Conservation (phyloP, 1,284 basidiomycete species). For the Gastroboletus turbinatus region DNA sequence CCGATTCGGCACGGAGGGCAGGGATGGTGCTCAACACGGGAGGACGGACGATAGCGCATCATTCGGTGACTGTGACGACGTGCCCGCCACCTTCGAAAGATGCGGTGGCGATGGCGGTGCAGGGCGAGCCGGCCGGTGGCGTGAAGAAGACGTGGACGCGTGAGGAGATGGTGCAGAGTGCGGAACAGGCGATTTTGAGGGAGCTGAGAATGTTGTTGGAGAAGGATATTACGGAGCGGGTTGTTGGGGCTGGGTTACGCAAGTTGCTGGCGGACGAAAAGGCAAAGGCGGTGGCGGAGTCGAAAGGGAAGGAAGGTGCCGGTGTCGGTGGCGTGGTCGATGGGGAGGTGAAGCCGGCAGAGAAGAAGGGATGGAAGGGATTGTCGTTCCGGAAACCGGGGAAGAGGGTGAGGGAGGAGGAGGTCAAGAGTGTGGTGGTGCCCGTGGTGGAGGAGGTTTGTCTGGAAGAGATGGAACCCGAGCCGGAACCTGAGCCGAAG, state of each 20-base stretch:
- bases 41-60: conserved; percentile 54
- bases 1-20: conserved; percentile 61
- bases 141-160: conserved; percentile 49
- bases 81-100: conserved; percentile 50
- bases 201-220: conserved; percentile 63
- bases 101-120: conserved; percentile 35
- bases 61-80: conserved; percentile 56
- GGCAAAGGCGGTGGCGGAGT: conserved; percentile 46
- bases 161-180: conserved; percentile 59
- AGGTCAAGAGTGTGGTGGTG: conserved; percentile 25
- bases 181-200: conserved; percentile 57
- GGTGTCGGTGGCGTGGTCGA: conserved; percentile 10
- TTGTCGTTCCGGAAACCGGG: conserved; percentile 68
- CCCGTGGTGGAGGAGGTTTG: conserved; percentile 35
- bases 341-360: conserved; percentile 33
- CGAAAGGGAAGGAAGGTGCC: conserved; percentile 38
- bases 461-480: conserved; percentile 44
- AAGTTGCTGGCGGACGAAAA: conserved; percentile 53
- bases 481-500: conserved; percentile 42
- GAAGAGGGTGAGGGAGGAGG: conserved; percentile 42
- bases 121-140: conserved; percentile 43
- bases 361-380: conserved; percentile 55
- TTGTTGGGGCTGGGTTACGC: conserved; percentile 59
- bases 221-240: conserved; percentile 68
- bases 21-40: conserved; percentile 53